Base-by-base conservation (phyloP, 768 basidiomycete species). In the Hortiboletus campestris region DNA sequence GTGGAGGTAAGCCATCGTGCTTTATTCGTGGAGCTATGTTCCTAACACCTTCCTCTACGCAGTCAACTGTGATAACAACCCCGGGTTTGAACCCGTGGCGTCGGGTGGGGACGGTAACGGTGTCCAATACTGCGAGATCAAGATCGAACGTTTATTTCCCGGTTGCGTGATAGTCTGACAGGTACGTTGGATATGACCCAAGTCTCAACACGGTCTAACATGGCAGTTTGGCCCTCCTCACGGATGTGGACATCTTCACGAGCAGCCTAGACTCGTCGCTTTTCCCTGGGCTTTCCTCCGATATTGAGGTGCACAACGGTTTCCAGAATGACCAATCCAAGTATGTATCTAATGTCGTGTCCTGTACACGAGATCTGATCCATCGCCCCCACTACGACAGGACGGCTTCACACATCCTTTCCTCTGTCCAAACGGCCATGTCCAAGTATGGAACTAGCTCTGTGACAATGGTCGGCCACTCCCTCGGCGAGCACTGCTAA, bases 381-480 rank as follows among this genome's bases (percentile, higher is more conserved):
- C 2, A 19, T 34, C 25, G 6, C 29, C 12, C 34, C 57, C 80
- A 9, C 79, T 73, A 14, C 79, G 22, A 40, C 28, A 78, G 76
- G 39, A 71, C 78, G 2, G 77, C 80, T 7, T 46, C 63, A 4
- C 55, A 56, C 17, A 63, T 80, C 20, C 66, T 83, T 20, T 59
- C 72, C 2, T 75, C 76, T 11, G 81, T 83, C 2, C 56, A 77
- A 55, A 67, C 53, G 6, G 65, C 75, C 20, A 67, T 82, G 59
- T 70, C 69, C 7, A 62, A 45, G 39, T 70, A 75, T 53, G 49
- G 56, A 7, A 65, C 75, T 0, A 72, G 22, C 6, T 61, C 71
- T 5, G 76, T 83, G 22, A 79, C 78, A 1, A 34, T 75, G 7
- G 75, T 78, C n/a, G 77, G 77, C 0, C 78, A 79, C 50, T 79